phyloP scores from a whole-genome alignment of 2,329 filamentous ascomycete species.

The Hysterium pulicare region DNA sequence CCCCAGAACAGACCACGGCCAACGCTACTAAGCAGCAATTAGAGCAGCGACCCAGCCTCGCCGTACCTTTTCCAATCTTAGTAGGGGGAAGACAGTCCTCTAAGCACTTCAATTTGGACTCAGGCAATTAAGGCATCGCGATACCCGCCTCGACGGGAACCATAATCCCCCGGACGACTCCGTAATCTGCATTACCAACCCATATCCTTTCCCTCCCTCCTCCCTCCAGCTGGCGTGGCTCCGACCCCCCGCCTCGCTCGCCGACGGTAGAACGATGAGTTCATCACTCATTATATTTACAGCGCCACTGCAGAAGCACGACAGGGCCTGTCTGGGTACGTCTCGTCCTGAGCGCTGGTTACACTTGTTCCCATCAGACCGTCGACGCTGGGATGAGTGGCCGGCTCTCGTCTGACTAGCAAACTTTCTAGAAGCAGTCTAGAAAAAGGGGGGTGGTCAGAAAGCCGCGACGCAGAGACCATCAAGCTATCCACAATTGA shows the following conservation, averaged over 20 bases:
- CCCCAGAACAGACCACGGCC: too few species aligned
- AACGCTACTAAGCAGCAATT: too few species aligned
- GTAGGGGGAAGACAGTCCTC: too few species aligned
- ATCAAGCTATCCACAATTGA: neutral
- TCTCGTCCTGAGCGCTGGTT: constrained; percentile 22
- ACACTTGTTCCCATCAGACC: constrained; percentile 13
- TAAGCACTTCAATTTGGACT: neutral
- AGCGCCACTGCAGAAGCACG: constrained; percentile 7
- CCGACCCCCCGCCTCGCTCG: too few species aligned
- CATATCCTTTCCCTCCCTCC: too few species aligned
- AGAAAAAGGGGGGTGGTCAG: constrained; percentile 22
- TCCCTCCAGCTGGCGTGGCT: too few species aligned
- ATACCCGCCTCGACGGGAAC: neutral
- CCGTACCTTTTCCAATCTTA: too few species aligned
- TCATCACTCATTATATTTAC: constrained; percentile 7
- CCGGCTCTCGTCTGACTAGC: constrained; percentile 21
- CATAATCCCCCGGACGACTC: neutral
- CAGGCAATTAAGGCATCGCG: neutral
- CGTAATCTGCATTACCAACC: neutral
- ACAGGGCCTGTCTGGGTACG: constrained; percentile 8
- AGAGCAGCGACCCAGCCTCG: too few species aligned
- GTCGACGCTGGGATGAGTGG: constrained; percentile 15
- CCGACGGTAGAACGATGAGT: neutral
- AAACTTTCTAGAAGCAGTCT: constrained; percentile 37
- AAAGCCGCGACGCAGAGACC: neutral